Conservation (phyloP, 2,329 filamentous ascomycete genomes). For the Fusarium pseudoanthophilum region DNA sequence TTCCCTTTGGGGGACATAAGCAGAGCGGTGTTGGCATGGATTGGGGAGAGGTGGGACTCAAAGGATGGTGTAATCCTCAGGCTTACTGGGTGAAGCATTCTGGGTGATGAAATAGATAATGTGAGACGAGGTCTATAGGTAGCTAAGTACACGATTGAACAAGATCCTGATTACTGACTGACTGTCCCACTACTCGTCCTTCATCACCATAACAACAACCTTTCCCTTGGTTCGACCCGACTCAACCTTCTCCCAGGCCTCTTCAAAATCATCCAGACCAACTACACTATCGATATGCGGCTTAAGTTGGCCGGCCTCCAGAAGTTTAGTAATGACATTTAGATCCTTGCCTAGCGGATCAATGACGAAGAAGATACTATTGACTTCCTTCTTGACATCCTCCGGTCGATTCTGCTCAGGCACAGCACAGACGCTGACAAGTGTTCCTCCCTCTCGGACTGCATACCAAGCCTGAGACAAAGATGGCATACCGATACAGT, state of each 20-base stretch:
- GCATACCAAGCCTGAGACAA: conserved; percentile 25
- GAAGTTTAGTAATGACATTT: conserved; percentile 9
- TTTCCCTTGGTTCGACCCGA: conserved; percentile 23
- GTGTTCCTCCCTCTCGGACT: conserved; percentile 14
- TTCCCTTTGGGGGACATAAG: conserved; percentile 63
- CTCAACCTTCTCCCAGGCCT: conserved; percentile 36
- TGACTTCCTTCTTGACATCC: conserved; percentile 11
- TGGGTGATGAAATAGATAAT: background rate
- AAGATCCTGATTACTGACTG: no score
- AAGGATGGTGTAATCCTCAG: conserved; percentile 18
- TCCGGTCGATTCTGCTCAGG: conserved; percentile 25
- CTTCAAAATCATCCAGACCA: conserved; percentile 5
- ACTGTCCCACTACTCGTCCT: background rate
- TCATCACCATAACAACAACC: conserved; percentile 3
- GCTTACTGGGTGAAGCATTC: conserved; percentile 8
- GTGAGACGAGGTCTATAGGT: background rate
- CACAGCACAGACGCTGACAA: conserved; percentile 15
- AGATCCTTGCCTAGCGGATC: conserved; percentile 24
- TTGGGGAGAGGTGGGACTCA: conserved; percentile 47
- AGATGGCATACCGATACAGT: conserved; percentile 27
- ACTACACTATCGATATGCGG: conserved; percentile 32
- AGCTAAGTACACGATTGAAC: background rate
- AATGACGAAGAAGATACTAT: conserved; percentile 28
- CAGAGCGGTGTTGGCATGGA: conserved; percentile 62
- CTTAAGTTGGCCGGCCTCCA: conserved; percentile 26